These are phyloP conservation scores for Thermochaetoides dissita DNA, from an alignment of 2,329 filamentous ascomycete species.

Conservation along the genomic window DNA sequence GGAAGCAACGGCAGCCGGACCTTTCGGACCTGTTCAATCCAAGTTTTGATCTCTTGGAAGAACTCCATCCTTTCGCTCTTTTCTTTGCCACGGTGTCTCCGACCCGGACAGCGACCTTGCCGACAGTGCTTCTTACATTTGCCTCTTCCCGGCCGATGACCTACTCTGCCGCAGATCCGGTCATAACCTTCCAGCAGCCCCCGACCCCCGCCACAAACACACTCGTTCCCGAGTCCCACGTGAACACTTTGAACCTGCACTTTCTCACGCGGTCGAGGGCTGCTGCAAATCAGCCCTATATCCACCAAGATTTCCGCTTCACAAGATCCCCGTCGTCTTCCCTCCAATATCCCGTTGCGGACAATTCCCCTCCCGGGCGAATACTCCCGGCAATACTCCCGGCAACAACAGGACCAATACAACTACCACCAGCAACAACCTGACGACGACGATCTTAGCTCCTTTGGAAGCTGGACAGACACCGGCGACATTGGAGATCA, in stretches of 20 bases:
- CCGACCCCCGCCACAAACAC: not conserved
- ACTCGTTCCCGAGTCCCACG: too few species aligned
- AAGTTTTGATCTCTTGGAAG: too few species aligned
- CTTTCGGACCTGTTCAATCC: too few species aligned
- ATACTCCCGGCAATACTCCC: too few species aligned
- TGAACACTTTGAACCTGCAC: too few species aligned
- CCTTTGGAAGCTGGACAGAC: constrained; percentile 54
- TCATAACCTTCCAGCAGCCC: constrained; percentile 1
- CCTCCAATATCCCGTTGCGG: constrained; percentile 78
- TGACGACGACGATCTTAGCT: constrained; percentile 18
- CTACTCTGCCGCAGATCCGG: constrained; percentile 9
- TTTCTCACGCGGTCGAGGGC: constrained; percentile 54
- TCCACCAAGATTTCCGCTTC: constrained; percentile 74
- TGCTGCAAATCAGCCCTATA: constrained; percentile 64
- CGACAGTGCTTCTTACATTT: too few species aligned
- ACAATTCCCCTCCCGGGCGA: constrained; percentile 37
- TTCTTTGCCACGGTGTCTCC: too few species aligned
- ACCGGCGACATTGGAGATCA: constrained; percentile 92
- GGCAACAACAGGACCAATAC: too few species aligned
- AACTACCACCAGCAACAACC: constrained; percentile 15
- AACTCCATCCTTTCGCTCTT: too few species aligned
- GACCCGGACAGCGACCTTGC: too few species aligned
- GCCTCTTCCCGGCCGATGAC: constrained; percentile 10
- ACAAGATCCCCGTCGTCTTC: constrained; percentile 47
- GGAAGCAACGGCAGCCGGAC: too few species aligned